Conservation (phyloP, 1,139 yeast genomes). For the Sugiyamaella castrensis region DNA sequence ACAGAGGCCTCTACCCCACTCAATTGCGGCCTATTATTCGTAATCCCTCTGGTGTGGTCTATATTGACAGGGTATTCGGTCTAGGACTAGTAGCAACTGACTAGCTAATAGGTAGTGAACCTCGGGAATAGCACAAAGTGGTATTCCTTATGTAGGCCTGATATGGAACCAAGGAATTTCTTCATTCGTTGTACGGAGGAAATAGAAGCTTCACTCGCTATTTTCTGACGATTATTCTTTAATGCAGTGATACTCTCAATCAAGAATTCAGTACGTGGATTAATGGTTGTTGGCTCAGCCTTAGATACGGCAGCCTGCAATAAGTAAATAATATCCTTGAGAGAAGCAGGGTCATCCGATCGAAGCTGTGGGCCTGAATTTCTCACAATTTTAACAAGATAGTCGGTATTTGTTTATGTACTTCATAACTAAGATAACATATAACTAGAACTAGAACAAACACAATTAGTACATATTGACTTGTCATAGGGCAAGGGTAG, state of each 20-base stretch:
- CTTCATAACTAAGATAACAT: no score
- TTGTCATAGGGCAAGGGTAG: no score
- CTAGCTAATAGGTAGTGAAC: no score
- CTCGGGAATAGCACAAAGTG: no score
- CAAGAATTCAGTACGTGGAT: slow-evolving; percentile 74
- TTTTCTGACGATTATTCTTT: slow-evolving; percentile 77
- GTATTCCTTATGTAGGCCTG: no score
- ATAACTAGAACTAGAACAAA: no score
- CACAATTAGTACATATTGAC: no score
- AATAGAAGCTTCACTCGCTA: slow-evolving; percentile 45
- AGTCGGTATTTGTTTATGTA: slow-evolving; percentile 73
- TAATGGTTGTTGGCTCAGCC: slow-evolving; percentile 41
- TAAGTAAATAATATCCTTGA: slow-evolving; percentile 69
- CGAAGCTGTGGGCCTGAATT: slow-evolving; percentile 83
- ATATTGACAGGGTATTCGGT: no score
- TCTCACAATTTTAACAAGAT: slow-evolving; percentile 66
- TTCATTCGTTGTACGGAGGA: slow-evolving; percentile 59
- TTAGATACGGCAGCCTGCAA: slow-evolving; percentile 50
- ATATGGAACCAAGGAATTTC: slow-evolving; percentile 56
- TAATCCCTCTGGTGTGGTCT: no score
- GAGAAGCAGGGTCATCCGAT: slow-evolving; percentile 81
- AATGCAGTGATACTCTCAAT: slow-evolving; percentile 81
- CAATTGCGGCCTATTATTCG: no score
- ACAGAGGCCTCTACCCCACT: no score
- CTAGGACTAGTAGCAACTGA: no score